A percentile compares a stretch with the other conserved stretches of the same genome.
Evolutionary conservation across 192 early-diverging fungal species (phyloP).

Genomic region (Dissophora ornata): DNA sequence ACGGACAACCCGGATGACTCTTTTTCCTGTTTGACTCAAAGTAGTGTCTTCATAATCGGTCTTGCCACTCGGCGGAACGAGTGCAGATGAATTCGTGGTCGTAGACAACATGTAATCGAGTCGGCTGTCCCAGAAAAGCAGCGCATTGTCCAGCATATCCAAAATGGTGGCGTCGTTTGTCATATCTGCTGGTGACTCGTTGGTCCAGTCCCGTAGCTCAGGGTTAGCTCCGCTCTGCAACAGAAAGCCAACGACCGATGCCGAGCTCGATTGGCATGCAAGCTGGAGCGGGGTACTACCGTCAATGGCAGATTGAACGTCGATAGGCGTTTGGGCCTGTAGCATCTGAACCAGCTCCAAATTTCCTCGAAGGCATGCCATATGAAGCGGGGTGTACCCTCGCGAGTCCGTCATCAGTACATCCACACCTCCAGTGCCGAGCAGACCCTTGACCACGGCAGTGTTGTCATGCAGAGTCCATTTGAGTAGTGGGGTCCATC

Average conservation of each 20-base stretch:
- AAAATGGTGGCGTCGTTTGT: constrained; percentile 40
- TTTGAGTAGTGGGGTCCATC: constrained; percentile 48
- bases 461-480: constrained; percentile 51
- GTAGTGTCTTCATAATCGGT: neutral
- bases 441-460: constrained; percentile 30
- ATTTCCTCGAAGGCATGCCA: constrained; percentile 39
- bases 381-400: constrained; percentile 53
- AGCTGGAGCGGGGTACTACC: constrained; percentile 59
- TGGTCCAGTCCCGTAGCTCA: constrained; percentile 45
- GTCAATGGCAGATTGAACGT: constrained; percentile 41
- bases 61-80: neutral
- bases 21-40: neutral
- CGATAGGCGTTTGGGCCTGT: constrained; percentile 9
- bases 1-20: constrained; percentile 54
- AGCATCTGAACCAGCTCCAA: constrained; percentile 22
- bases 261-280: constrained; percentile 36
- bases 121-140: constrained; percentile 32
- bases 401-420: constrained; percentile 31
- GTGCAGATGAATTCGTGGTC: neutral
- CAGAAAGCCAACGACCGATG: constrained; percentile 39
- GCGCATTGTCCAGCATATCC: constrained; percentile 47
- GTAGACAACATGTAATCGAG: neutral
- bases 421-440: constrained; percentile 29
- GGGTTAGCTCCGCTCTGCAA: constrained; percentile 42
- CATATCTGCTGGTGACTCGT: constrained; percentile 53